Evolutionary conservation across 768 basidiomycete genomes (phyloP).

Genomic region (Tylopilus vinaceipallidus): DNA sequence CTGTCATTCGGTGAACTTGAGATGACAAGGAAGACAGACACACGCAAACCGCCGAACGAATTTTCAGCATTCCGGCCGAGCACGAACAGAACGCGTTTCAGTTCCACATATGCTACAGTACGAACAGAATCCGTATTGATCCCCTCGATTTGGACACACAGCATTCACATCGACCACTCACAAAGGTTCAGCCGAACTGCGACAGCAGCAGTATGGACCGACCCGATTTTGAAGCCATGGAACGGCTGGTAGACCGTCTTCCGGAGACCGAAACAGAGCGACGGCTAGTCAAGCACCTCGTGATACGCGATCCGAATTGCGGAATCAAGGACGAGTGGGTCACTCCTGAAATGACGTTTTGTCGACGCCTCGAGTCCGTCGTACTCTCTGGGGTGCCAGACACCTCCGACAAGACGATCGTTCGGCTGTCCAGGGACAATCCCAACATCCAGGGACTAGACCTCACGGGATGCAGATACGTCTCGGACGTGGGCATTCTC

Average conservation of each 20-base stretch:
- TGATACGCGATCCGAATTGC: slow-evolving; percentile 42
- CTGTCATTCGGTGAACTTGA: slow-evolving; percentile 12
- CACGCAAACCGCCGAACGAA: slow-evolving; percentile 25
- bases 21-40: neutral
- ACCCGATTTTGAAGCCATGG: slow-evolving; percentile 47
- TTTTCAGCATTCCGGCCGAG: neutral
- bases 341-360: slow-evolving; percentile 50
- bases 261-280: slow-evolving; percentile 58
- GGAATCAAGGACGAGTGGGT: slow-evolving; percentile 60
- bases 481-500: slow-evolving; percentile 77
- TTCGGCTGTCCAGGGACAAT: slow-evolving; percentile 60
- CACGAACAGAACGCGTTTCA: neutral
- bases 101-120: neutral
- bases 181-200: neutral
- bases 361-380: slow-evolving; percentile 66
- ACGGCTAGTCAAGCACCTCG: slow-evolving; percentile 57
- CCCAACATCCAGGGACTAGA: slow-evolving; percentile 72
- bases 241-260: slow-evolving; percentile 57
- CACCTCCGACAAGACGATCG: slow-evolving; percentile 67
- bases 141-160: neutral
- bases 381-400: slow-evolving; percentile 67
- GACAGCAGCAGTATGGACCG: slow-evolving; percentile 24
- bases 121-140: neutral
- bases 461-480: slow-evolving; percentile 66
- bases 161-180: neutral